Evolutionary conservation across 2,329 filamentous ascomycete genomes (phyloP), one percentile per base, ranked within the genome.

Genomic region (Penicillium sp.): DNA sequence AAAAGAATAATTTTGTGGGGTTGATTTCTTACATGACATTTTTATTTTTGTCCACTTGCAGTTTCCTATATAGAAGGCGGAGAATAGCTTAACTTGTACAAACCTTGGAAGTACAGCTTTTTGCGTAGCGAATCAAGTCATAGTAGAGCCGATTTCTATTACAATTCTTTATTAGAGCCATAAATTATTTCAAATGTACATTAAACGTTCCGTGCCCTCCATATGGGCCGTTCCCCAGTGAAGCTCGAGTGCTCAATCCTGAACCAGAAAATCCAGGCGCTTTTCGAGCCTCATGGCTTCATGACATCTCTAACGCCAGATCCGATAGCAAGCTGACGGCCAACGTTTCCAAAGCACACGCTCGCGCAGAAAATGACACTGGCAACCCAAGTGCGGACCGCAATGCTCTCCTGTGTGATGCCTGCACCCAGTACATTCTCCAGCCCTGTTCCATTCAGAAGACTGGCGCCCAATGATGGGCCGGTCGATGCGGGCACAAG

Each of bases 331-430:
- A 97, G 76, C 60, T 90, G 82, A 61, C 94, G 82, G 13, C 94
- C 94, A 69, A 99, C 91, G 70, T 96, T 97, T 11, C 94, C 94
- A 79, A 99, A 97, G 75, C 92, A 97, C 10, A 97, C 85, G 65
- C 91, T 92, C 69, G 91, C 95, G 76, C 94, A 97, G 72, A 97
- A 99, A 50, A 99, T 77, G 27, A 97, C 92, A 69, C 91, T 96
- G 25, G 93, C 82, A 69, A 96, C 88, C 93, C 94, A 99, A 5
- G 92, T 90, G 13, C 87, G 87, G 19, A 89, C 57, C 82, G 83
- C 58, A 84, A 78, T 45, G 82, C 84, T 62, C 78, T 85, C 61
- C 81, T 79, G 67, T 5, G 75, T 75, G 40, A 81, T 65, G 13
- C 74, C 68, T 25, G 67, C 64, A 46, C 63, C 66, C 64, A 72